phyloP scores from a whole-genome alignment of 108 stramenopile genomes.

The Conticribra guillardii region DNA sequence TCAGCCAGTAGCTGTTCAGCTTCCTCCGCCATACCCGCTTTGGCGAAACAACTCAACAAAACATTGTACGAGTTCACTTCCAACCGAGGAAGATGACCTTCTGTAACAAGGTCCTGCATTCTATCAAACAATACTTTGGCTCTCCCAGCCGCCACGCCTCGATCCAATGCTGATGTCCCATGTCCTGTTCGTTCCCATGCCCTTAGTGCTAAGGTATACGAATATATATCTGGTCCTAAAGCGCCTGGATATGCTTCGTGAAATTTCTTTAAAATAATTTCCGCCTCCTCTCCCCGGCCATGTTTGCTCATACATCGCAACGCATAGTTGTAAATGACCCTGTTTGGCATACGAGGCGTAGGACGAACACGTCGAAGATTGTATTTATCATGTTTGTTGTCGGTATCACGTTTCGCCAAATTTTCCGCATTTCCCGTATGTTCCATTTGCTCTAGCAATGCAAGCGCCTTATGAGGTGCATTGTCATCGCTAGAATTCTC shows the following conservation, averaged over 20 bases:
- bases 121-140: constrained; percentile 27
- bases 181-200: constrained; percentile 24
- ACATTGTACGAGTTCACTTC: constrained; percentile 82
- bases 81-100: constrained; percentile 8
- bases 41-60: constrained; percentile 78
- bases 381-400: not conserved
- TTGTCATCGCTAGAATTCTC: constrained; percentile 29
- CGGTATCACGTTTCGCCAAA: not conserved
- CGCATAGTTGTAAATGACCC: constrained; percentile 27
- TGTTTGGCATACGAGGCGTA: constrained; percentile 13
- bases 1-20: constrained; percentile 66
- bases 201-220: constrained; percentile 27
- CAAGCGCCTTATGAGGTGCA: constrained; percentile 28
- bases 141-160: constrained; percentile 30
- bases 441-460: constrained; percentile 31
- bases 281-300: constrained; percentile 32
- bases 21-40: constrained; percentile 52
- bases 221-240: constrained; percentile 16
- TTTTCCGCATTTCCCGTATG: too few relatives aligned
- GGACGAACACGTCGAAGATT: too few relatives aligned
- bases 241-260: constrained; percentile 6
- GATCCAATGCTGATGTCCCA: not conserved
- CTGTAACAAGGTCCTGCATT: constrained; percentile 6
- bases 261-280: constrained; percentile 27
- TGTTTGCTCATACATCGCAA: constrained; percentile 40